These are phyloP conservation scores for Lactifluus rugatus DNA, from an alignment of 768 basidiomycete genomes.

Conservation along the genomic window DNA sequence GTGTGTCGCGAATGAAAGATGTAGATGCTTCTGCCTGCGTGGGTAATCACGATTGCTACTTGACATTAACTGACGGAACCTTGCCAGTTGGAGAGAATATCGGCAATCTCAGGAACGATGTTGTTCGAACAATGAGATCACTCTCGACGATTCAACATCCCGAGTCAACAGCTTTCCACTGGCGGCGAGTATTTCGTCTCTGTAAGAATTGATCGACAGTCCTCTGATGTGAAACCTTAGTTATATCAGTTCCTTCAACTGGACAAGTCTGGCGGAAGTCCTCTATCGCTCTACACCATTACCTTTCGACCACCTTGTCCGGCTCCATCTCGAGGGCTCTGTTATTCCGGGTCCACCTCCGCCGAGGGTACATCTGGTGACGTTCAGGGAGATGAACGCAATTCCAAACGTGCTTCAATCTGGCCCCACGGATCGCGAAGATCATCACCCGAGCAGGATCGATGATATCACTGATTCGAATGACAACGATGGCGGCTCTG, in stretches of 20 bases:
- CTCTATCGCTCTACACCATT: background rate
- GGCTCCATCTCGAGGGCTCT: background rate
- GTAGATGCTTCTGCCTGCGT: constrained; percentile 9
- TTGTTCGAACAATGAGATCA: background rate
- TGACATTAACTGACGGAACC: background rate
- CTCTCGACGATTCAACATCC: background rate
- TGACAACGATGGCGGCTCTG: background rate
- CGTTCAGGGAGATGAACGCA: background rate
- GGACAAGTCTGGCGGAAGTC: background rate
- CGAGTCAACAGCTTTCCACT: background rate
- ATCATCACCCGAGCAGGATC: background rate
- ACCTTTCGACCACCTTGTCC: constrained; percentile 7
- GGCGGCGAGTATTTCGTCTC: background rate
- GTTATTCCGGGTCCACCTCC: background rate
- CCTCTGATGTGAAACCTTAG: background rate
- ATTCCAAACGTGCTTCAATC: background rate
- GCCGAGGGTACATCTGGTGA: background rate
- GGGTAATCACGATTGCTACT: background rate
- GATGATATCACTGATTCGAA: background rate
- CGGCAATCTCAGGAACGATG: background rate
- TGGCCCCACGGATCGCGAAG: background rate
- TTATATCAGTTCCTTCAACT: background rate
- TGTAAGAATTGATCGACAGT: no score
- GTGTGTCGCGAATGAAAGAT: background rate
- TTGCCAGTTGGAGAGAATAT: constrained; percentile 6